Base-by-base conservation (phyloP, 495 filamentous ascomycete genomes). In the Choiromyces venosus region DNA sequence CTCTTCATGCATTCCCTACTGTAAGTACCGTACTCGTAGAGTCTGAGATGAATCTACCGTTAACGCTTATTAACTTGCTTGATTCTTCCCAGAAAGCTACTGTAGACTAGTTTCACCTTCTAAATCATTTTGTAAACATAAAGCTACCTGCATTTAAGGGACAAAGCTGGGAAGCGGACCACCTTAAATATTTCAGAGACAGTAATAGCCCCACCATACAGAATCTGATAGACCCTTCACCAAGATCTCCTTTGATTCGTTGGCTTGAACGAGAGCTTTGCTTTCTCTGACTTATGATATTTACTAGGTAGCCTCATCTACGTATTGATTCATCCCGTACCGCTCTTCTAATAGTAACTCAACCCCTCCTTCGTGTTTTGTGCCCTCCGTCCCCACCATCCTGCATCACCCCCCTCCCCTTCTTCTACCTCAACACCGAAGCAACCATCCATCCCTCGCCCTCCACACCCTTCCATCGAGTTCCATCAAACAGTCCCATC, bases 401-500 rank as follows among this genome's bases (percentile, higher is more conserved):
- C 66, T 38, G 64, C 67, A 66, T 65, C 21, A 25, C 64, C 56
- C 38, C 70, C 44, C 52, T 33, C 42, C 71, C 71, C 44, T 46
- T n/a, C 68, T 69, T 37, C 37, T 39, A 37, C 37, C 29, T 52
- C 36, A 56, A 44, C 52, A 61, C 25, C 25, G 29, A 33, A 29
- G 25, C 52, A 61, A 61, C 39, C 38, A 68, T 67, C 40, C 66
- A 67, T 71, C 56, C 74, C 68, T 77, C 73, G 12, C 52, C 10
- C 46, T 29, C 52, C 52, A 61, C 52, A 61, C 1, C 52, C 52
- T 33, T 44, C 65, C 65, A 76, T 76, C 75, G 33, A 68, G 67
- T 67, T 64, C 61, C 76, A 76, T 71, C 76, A 44, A 74, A 56
- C 70, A 14, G 3, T 56, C 64, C 65, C 77, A 76, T 75, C 71